A percentile compares a stretch with the other conserved stretches of the same genome.
Conservation (phyloP, 2,329 filamentous ascomycete species). For the Diaporthe aspalathi region DNA sequence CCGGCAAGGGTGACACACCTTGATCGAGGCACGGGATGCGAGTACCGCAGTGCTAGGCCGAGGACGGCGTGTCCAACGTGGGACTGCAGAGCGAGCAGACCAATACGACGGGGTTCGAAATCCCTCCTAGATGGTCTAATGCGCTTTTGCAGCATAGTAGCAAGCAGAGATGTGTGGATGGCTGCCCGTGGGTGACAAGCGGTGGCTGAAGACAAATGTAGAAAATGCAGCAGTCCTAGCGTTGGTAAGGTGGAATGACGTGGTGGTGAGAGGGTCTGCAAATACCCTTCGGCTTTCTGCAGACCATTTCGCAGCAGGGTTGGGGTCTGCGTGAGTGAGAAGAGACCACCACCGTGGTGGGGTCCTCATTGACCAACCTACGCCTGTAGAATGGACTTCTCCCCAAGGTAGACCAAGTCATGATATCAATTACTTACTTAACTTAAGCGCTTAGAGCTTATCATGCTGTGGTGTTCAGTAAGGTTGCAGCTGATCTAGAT, state of each 20-base stretch:
- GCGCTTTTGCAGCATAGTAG: no score
- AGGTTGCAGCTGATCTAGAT: no score
- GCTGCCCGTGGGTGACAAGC: not conserved
- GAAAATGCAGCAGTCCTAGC: not conserved
- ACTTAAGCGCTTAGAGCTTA: no score
- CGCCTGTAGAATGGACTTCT: no score
- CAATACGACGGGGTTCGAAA: no score
- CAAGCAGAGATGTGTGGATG: not conserved
- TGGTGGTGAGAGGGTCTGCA: not conserved
- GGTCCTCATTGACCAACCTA: no score
- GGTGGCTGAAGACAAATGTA: not conserved
- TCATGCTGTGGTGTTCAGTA: no score
- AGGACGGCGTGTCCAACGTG: constrained; percentile 31
- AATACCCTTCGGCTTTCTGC: not conserved
- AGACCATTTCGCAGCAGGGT: not conserved
- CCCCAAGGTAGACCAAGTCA: no score
- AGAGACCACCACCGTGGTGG: no score
- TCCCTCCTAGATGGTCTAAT: no score
- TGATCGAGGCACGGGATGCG: not conserved
- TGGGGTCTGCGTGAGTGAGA: not conserved
- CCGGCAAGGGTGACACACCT: not conserved
- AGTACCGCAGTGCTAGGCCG: not conserved
- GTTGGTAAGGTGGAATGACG: not conserved
- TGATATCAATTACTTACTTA: no score
- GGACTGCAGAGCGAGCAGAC: constrained; percentile 32